These are phyloP conservation scores for Poa pratensis DNA, from an alignment of 176 grass and related monocot genomes.

Conservation along the genomic window DNA sequence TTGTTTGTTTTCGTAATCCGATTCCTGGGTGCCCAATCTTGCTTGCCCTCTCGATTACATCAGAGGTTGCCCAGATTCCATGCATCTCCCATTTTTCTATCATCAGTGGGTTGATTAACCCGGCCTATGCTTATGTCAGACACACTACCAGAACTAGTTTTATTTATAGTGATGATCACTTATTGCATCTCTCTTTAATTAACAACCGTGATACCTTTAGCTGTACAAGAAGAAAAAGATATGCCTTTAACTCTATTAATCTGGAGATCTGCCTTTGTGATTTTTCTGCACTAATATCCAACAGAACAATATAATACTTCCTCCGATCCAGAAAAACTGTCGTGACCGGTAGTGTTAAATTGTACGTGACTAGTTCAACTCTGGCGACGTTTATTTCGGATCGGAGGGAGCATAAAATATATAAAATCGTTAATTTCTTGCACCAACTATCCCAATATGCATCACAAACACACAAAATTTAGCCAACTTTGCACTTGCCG, in stretches of 20 bases:
- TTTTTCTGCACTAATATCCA: not conserved
- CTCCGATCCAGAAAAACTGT: no score
- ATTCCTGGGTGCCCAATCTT: conserved; percentile 26
- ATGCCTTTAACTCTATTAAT: not conserved
- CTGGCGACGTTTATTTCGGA: no score
- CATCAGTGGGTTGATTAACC: not conserved
- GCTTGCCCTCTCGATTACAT: conserved; percentile 44
- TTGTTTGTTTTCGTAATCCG: conserved; percentile 14
- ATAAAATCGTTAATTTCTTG: not conserved
- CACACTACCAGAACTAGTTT: conserved; percentile 32
- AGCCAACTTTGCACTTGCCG: no score
- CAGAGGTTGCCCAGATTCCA: conserved; percentile 48
- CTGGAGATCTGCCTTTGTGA: not conserved
- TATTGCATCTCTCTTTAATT: not conserved
- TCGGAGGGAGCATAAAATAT: no score
- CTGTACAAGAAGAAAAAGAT: no score
- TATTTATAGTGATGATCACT: not conserved
- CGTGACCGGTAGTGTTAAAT: no score
- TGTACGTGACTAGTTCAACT: no score
- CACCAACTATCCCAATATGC: not conserved
- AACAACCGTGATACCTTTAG: not conserved
- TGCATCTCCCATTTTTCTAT: conserved; percentile 39
- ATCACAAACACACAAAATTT: not conserved
- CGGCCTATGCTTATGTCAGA: conserved; percentile 21
- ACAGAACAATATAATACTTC: not conserved